Evolutionary conservation across 176 grass and related monocot species (phyloP), one percentile per base, ranked within the genome.

Genomic region (Cenchrus purpureus): DNA sequence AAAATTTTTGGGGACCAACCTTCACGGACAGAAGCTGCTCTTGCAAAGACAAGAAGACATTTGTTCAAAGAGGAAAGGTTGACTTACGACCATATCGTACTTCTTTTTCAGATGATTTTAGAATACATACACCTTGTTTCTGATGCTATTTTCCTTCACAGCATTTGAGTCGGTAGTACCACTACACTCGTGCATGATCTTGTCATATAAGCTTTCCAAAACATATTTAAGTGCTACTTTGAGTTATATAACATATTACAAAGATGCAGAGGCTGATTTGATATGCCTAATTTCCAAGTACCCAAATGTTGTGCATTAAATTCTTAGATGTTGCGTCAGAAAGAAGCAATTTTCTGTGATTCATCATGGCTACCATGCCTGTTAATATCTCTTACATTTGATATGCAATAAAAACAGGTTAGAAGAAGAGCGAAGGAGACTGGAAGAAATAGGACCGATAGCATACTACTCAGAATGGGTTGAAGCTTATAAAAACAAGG

Each of bases 401-500:
- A 46, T 85, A 55, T 79, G 58, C n/a, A 50, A 91, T 80, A 89
- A 91, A 86, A 78, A 62, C 87, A 98, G 97, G 88, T 74, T 95
- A 84, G 85, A 96, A 89, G 91, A 63, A 78, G 97, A 95, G 34
- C 68, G 79, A 61, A 89, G 45, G 69, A 93, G 91, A 87, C 75
- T 94, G 77, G 88, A 95, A 81, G 93, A 94, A 86, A 89, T 94
- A 83, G 97, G 97, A 54, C 97, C 97, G 0, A 84, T 96, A 86
- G 93, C 93, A 76, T 98, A 96, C 84, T 98, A 98, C 63, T 98
- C 91, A 62, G 93, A 98, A 87, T 98, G 97, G 97, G 93, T 98
- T 52, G 92, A 92, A 85, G 91, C 89, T 76, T 98, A 92, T 77
- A 87, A 94, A 79, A 68, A 88, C 32, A 90, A 79, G 55, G 93